Evolutionary conservation across 129 eudicot genomes (phyloP).

Genomic region (Logfia minima): DNA sequence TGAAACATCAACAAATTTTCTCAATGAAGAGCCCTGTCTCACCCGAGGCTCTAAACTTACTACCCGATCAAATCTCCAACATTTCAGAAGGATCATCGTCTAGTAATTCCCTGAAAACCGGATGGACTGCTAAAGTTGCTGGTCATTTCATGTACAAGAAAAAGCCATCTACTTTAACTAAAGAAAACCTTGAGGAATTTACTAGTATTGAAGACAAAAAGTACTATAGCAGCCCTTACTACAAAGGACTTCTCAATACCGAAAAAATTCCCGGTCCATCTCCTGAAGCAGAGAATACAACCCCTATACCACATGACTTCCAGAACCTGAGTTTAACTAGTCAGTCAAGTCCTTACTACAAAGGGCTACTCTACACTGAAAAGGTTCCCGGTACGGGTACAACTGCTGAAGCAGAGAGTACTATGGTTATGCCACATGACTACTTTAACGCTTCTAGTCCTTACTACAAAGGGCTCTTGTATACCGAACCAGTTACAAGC

Average conservation of each 20-base stretch:
- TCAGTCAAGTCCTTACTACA: conserved; percentile 30
- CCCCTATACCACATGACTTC: conserved; percentile 16
- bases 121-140: conserved; percentile 16
- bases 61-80: conserved; percentile 5
- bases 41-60: conserved; percentile 25
- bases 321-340: conserved; percentile 4
- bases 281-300: conserved; percentile 36
- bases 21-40: conserved; percentile 42
- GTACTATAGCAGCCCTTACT: conserved; percentile 39
- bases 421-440: conserved; percentile 16
- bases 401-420: conserved; percentile 36
- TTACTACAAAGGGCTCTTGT: conserved; percentile 42
- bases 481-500: conserved; percentile 29
- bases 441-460: conserved; percentile 27
- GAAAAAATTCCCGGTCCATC: conserved; percentile 17
- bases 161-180: conserved; percentile 30
- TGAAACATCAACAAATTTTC: conserved; percentile 22
- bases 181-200: conserved; percentile 33
- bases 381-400: conserved; percentile 13
- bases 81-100: conserved; percentile 5
- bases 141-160: conserved; percentile 14
- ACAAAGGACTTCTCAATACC: conserved; percentile 38
- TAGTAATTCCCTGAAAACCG: background rate
- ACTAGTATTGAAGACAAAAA: conserved; percentile 23
- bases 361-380: conserved; percentile 38